Evolutionary conservation across 176 grass and related monocot genomes (phyloP).

Genomic region (Coix lacrymajobi): DNA sequence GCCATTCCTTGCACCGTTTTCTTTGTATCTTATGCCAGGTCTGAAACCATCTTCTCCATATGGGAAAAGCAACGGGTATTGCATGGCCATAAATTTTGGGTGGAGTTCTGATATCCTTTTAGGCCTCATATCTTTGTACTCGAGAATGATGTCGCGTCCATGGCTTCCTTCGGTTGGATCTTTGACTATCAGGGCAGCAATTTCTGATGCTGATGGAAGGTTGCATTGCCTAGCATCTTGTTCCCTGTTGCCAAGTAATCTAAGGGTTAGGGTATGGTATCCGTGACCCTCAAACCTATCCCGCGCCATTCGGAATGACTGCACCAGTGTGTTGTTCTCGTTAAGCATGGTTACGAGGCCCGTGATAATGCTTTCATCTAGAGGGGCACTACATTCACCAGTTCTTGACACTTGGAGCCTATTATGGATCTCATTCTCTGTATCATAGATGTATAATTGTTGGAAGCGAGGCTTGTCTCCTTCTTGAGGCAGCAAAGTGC

Average conservation of each 20-base stretch:
- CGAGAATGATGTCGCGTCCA: not conserved
- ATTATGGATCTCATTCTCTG: constrained; percentile 27
- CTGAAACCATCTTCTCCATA: not conserved
- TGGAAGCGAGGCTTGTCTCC: not conserved
- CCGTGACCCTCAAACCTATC: constrained; percentile 25
- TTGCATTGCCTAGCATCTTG: not conserved
- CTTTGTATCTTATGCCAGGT: not conserved
- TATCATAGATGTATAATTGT: constrained; percentile 18
- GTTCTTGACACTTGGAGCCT: constrained; percentile 7
- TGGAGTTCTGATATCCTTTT: not conserved
- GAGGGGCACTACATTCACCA: not conserved
- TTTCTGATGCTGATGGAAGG: constrained; percentile 11
- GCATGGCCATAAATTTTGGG: not conserved
- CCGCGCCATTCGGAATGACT: constrained; percentile 36
- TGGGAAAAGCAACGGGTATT: not conserved
- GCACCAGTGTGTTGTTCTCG: constrained; percentile 11
- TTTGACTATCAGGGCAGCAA: constrained; percentile 18
- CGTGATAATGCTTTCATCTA: constrained; percentile 1
- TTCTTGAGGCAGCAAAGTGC: constrained; percentile 17
- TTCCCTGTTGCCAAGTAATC: not conserved
- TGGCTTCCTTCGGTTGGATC: not conserved
- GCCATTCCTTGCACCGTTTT: not conserved
- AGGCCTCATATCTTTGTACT: not conserved
- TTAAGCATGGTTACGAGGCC: constrained; percentile 23
- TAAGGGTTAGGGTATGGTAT: not conserved